Evolutionary conservation across 2,329 filamentous ascomycete genomes (phyloP).

Genomic region (Alternaria triticina): DNA sequence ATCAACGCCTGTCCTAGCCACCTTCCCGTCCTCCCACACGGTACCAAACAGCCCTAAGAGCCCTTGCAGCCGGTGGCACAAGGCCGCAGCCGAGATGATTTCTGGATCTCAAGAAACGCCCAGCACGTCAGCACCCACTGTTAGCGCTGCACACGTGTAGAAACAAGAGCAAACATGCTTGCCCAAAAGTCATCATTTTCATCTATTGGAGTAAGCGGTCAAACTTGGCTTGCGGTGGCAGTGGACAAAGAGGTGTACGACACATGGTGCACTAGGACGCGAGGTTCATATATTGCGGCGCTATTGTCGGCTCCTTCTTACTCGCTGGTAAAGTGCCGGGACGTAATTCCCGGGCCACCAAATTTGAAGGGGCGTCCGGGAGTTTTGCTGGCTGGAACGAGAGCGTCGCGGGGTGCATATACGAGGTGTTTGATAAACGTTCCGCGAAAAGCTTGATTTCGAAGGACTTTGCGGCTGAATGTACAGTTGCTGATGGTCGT

Average conservation of each 20-base stretch:
- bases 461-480: background rate
- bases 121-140: background rate
- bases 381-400: background rate
- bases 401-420: slow-evolving; percentile 9
- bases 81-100: background rate
- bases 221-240: background rate
- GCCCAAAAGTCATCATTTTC: background rate
- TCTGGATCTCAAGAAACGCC: background rate
- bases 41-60: background rate
- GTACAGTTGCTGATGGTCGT: background rate
- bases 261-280: background rate
- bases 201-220: background rate
- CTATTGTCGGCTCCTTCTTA: slow-evolving; percentile 3
- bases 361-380: background rate
- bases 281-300: slow-evolving; percentile 11
- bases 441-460: background rate
- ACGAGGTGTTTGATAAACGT: slow-evolving; percentile 8
- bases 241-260: background rate
- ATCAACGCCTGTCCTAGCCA: background rate
- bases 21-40: background rate
- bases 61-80: slow-evolving; percentile 16
- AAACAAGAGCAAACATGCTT: background rate
- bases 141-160: background rate
- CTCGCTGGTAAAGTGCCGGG: slow-evolving; percentile 3
- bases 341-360: background rate